Base-by-base conservation (phyloP, 441 rosid species). In the Gossypium aridum region DNA sequence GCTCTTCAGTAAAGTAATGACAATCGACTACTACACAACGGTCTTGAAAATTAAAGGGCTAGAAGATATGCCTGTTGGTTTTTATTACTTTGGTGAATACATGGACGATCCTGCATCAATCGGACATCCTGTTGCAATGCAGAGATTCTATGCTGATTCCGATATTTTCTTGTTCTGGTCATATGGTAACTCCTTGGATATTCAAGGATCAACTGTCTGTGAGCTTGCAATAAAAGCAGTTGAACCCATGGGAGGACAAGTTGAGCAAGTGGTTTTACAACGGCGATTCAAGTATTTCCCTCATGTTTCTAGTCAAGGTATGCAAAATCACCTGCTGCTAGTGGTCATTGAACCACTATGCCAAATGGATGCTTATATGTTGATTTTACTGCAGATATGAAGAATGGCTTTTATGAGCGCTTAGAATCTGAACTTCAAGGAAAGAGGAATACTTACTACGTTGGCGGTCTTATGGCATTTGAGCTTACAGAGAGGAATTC, bases 401-500 rank as follows among this genome's bases (percentile, higher is more conserved):
- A 90, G 86, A 85, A 84, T 63, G 96, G 92, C 20, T 90, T 89
- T 80, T 88, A 87, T 63, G 83, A 86, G 59, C 76, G 77, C 71
- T 28, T 89, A 2, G 96, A 90, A 75, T 78, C 82, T 14, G 85
- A 90, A 78, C 91, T 89, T 80, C 96, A 90, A 76, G 92, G 96
- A 49, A 49, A 8, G 70, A 79, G 71, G 51, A 87, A 84, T 81
- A 90, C 96, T 39, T 86, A 83, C 81, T 87, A 87, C 49, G 86
- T 86, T 4, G 91, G 96, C 20, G 96, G 96, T 64, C 91, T 89
- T 25, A 81, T 78, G 85, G 93, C 96, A 26, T 90, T 90, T 56
- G 96, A 90, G 79, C 90, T 89, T 17, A 89, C 93, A 0, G 92
- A 87, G 84, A 85, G 96, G 77, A 90, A 89, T 78, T 86, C 93